Evolutionary conservation across 2,329 filamentous ascomycete species (phyloP), one percentile per base, ranked within the genome.

Genomic region (Fusarium sp.): DNA sequence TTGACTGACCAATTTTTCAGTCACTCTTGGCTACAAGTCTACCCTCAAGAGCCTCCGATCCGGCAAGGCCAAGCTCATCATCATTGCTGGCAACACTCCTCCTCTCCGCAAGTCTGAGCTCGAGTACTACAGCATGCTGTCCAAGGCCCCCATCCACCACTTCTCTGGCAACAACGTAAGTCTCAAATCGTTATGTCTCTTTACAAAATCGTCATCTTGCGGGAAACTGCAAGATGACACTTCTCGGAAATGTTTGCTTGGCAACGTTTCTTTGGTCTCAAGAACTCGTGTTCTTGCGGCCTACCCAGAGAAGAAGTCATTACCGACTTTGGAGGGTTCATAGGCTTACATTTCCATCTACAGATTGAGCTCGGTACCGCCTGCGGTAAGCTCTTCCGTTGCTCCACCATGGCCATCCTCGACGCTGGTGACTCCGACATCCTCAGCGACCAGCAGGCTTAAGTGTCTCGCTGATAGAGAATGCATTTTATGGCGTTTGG

Each of bases 381-480:
- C 78, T 98, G 95, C 88, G 96, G 96, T 89, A 98, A 98, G 89
- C 92, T 99, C 83, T 99, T 97, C 92, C 91, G 94, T 79, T 97
- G 93, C 91, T 95, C 93, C 77, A 97, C 95, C 85, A 97, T 99
- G 93, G 92, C 95, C 79, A 92, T 98, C 82, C 88, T 98, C 77
- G 96, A 99, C 86, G 94, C 95, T 83, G 96, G 95, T 91, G 93
- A 98, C 91, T 97, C 94, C 78, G 96, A 99, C 86, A 99, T 99
- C 85, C 90, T 99, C 79, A 91, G 87, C 85, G 91, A 93, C 85
- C 90, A 91, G 83, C 84, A 87, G 81, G 85, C 88, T 80, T 92
- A 91, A 85, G 71, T 72, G 54, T 57, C 53, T 52, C 33, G 54
- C 48, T 60, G 73, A 66, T 61, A 42, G 62, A 70, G 66, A 70